Base-by-base conservation (phyloP, 768 basidiomycete species). In the Auricularia cornea region DNA sequence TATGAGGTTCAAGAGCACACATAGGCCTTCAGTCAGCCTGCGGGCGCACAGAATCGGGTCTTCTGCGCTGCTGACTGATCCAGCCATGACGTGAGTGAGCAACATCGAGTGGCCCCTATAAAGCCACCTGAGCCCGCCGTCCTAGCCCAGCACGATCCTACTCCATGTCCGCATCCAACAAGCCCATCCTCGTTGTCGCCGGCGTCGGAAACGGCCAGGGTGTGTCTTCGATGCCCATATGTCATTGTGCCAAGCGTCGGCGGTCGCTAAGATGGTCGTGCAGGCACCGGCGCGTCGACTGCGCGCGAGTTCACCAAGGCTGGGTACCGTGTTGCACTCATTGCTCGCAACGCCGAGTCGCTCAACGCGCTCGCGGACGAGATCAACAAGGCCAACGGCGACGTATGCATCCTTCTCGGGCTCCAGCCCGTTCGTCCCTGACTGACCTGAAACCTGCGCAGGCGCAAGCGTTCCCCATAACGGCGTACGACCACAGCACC, bases 281-380 rank as follows among this genome's bases (percentile, higher is more conserved):
- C 54, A 79, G 78, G 35, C 56, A 75, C 35, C 35, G 35, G 35
- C 16, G 35, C 35, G 16, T 38, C 35, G 10, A 38, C 35, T 14
- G 35, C 35, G 16, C 35, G 35, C 29, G 64, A 74, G 3, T 79
- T 79, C 63, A 71, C 77, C 3, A 38, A 75, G 60, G 69, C 70
- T 29, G 88, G 88, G 0, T 90, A 88, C 69, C 82, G 78, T 54
- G 80, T 89, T 33, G 89, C 88, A 0, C 74, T 90, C 54, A 77
- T 90, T 41, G 85, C 87, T 12, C 78, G 87, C 60, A 82, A 84
- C 20, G 70, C 77, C 2, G 81, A 81, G n/a, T 69, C 79, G n/a
- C 76, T 89, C 23, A 73, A 81, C 52, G 76, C 74, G 32, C 72
- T 88, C 6, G 81, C 85, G 11, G 71, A 77, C 18, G 83, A 85